Percentiles rank a stretch among this genome's conserved stretches.
Conservation (phyloP, 441 rosid genomes). For the Syzygium malaccense region DNA sequence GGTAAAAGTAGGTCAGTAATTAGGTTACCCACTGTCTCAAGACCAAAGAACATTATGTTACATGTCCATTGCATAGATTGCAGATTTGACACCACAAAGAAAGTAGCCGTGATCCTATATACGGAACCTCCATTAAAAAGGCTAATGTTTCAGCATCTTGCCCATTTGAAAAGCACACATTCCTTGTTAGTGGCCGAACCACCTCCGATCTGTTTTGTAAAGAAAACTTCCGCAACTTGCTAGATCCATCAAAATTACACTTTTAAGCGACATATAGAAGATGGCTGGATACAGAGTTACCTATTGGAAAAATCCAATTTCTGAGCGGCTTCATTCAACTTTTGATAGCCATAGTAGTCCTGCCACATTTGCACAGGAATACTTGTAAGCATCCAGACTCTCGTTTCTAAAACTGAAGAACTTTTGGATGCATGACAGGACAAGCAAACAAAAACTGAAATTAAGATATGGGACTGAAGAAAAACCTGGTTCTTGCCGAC, state of each 20-base stretch:
- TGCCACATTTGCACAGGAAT: slow-evolving; percentile 22
- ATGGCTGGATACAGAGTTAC: slow-evolving; percentile 9
- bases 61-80: background rate
- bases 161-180: background rate
- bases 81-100: background rate
- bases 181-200: background rate
- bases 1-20: background rate
- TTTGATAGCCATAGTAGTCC: slow-evolving; percentile 62
- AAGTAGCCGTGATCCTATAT: background rate
- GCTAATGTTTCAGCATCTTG: background rate
- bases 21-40: background rate
- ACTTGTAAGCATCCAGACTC: slow-evolving; percentile 1
- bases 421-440: background rate
- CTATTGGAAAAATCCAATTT: slow-evolving; percentile 67
- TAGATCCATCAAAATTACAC: background rate
- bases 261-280: background rate
- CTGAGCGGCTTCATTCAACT: slow-evolving; percentile 53
- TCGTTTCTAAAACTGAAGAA: background rate
- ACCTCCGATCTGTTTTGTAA: background rate
- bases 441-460: background rate
- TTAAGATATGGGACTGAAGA: slow-evolving; percentile 1
- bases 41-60: background rate
- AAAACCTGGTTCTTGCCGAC: slow-evolving; percentile 43
- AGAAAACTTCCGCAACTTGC: background rate
- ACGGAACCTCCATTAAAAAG: background rate